Conservation (phyloP, 2,329 filamentous ascomycete genomes). For the Plenodomus tracheiphilus region DNA sequence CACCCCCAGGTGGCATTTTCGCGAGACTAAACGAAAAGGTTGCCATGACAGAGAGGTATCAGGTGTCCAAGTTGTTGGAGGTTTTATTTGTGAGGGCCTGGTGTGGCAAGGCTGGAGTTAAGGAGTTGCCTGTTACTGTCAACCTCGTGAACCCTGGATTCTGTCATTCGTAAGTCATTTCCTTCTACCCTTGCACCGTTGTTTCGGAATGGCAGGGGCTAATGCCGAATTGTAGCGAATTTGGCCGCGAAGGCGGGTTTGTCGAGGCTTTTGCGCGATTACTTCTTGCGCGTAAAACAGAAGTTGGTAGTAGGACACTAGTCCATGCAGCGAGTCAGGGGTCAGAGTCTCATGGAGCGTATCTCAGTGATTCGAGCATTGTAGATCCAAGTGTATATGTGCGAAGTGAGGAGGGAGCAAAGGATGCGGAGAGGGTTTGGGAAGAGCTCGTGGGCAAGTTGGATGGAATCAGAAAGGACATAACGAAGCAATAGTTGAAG, state of each 20-base stretch:
- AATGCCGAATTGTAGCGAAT: conserved; percentile 15
- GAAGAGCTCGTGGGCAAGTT: conserved; percentile 45
- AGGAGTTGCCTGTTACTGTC: conserved; percentile 32
- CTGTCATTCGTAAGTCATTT: conserved; percentile 32
- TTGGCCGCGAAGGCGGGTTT: conserved; percentile 22
- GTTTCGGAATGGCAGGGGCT: not conserved
- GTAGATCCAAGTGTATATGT: conserved; percentile 37
- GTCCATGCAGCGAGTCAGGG: conserved; percentile 44
- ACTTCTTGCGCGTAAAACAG: conserved; percentile 42
- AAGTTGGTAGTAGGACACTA: conserved; percentile 48
- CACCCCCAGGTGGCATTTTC: conserved; percentile 34
- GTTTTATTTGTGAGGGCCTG: conserved; percentile 31
- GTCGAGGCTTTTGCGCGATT: conserved; percentile 15
- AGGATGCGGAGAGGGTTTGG: conserved; percentile 45
- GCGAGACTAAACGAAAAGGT: conserved; percentile 22
- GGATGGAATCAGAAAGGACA: conserved; percentile 41
- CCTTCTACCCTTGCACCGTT: not conserved
- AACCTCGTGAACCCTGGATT: conserved; percentile 41
- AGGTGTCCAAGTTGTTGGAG: conserved; percentile 38
- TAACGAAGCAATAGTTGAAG: conserved; percentile 19
- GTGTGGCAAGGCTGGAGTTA: conserved; percentile 15
- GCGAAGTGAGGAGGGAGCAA: conserved; percentile 41
- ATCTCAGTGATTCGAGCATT: conserved; percentile 43
- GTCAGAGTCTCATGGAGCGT: conserved; percentile 46
- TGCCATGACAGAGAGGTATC: conserved; percentile 21